Base-by-base conservation (phyloP, 208 protist species). In the Leishmania guyanensis region DNA sequence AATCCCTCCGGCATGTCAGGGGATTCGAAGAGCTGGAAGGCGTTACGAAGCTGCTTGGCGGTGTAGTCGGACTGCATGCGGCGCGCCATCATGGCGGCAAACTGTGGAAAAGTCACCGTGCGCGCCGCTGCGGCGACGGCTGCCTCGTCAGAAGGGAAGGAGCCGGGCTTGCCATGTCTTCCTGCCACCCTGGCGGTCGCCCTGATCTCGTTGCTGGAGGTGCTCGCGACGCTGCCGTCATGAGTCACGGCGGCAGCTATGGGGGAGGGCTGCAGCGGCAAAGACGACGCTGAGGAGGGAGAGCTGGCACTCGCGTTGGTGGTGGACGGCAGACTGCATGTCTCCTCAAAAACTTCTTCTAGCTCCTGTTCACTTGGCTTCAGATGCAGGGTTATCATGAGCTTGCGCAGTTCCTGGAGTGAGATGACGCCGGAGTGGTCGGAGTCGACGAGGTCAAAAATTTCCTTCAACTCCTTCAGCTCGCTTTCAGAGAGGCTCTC, bases 11-110 rank as follows among this genome's bases (percentile, higher is more conserved):
- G 91, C 77, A 93, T 80, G 77, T 97, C 94, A 4, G 93, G 91
- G 3, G 90, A 97, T 75, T 98, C 95, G 80, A 98, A 98, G 36
- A 98, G 80, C 88, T 97, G 94, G 69, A 98, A 98, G 10, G 97
- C 95, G 39, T 73, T 88, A 5, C 91, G 92, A 17, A 98, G 89
- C 86, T 98, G 92, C 74, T 98, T 93, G 1, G 88, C 83, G 5
- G 93, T 97, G 81, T 96, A 98, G 43, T 96, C 91, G 22, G 92
- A 91, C 81, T 96, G 91, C 65, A 98, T 92, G 2, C 94, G 89
- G 46, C 86, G 88, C 39, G 91, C 89, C 95, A 98, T 97, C 48
- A 98, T 89, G 17, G 78, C 79, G 33, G 95, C 91, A 87, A 98
- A 98, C 81, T 97, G 89, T 0, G 94, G 81, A 77, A 98, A 98